Evolutionary conservation across 345 rosid genomes (phyloP).

Genomic region (Salix caprea): DNA sequence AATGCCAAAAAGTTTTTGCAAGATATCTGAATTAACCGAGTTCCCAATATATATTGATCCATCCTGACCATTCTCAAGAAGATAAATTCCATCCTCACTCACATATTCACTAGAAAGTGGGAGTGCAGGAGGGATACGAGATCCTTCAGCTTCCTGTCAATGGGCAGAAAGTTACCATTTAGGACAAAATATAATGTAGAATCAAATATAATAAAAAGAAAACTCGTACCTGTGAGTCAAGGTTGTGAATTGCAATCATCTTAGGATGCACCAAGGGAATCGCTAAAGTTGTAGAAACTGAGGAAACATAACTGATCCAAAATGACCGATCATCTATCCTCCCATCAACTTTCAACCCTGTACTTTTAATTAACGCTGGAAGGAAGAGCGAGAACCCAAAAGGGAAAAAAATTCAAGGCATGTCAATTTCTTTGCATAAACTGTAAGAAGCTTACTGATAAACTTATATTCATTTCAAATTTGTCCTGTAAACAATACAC

Average conservation of each 20-base stretch:
- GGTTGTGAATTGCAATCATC: slow-evolving; percentile 78
- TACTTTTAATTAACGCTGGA: slow-evolving; percentile 80
- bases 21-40: slow-evolving; percentile 53
- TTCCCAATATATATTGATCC: slow-evolving; percentile 75
- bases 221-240: slow-evolving; percentile 53
- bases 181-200: slow-evolving; percentile 11
- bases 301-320: slow-evolving; percentile 73
- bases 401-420: background rate
- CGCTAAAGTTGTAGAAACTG: slow-evolving; percentile 67
- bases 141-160: slow-evolving; percentile 57
- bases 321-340: slow-evolving; percentile 86
- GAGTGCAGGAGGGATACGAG: slow-evolving; percentile 54
- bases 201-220: background rate
- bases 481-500: background rate
- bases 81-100: slow-evolving; percentile 76
- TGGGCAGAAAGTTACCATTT: slow-evolving; percentile 6
- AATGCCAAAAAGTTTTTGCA: slow-evolving; percentile 62
- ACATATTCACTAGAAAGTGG: slow-evolving; percentile 87
- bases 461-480: background rate
- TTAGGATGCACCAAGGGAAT: slow-evolving; percentile 83
- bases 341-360: slow-evolving; percentile 69
- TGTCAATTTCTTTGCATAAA: background rate
- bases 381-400: slow-evolving; percentile 1
- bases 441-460: background rate
- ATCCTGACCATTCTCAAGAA: slow-evolving; percentile 93